Percentiles rank a stretch among this genome's conserved stretches.
Evolutionary conservation across 2,329 filamentous ascomycete species (phyloP).

Genomic region (Cladosporium sp.): DNA sequence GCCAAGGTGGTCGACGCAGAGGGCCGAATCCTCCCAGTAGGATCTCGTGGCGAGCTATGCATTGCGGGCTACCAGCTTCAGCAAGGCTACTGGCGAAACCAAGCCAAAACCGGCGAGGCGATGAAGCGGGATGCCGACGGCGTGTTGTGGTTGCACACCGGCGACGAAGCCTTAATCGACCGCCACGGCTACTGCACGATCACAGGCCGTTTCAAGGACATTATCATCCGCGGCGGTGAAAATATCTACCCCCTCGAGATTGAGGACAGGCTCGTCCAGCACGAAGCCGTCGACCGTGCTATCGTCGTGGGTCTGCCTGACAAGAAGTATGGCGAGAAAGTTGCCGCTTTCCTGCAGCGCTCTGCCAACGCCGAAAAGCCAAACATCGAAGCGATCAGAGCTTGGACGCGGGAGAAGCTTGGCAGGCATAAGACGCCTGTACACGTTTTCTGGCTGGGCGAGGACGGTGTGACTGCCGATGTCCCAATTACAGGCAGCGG

Average conservation of each 20-base stretch:
- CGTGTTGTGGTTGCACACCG: constrained; percentile 65
- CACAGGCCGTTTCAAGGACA: constrained; percentile 36
- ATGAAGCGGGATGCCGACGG: constrained; percentile 46
- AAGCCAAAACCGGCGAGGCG: constrained; percentile 71
- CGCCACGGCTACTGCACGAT: constrained; percentile 43
- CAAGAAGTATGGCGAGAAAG: constrained; percentile 34
- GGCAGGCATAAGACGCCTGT: constrained; percentile 58
- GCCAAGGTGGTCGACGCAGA: constrained; percentile 75
- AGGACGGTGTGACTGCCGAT: constrained; percentile 38
- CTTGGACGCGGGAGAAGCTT: constrained; percentile 41
- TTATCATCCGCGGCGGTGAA: constrained; percentile 59
- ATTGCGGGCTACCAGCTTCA: constrained; percentile 77
- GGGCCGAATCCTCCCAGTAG: constrained; percentile 66
- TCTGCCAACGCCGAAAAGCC: constrained; percentile 26
- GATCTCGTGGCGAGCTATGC: constrained; percentile 70
- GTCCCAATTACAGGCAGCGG: constrained; percentile 47
- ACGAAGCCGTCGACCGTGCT: constrained; percentile 30
- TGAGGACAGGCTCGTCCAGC: constrained; percentile 33
- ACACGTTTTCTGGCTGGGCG: constrained; percentile 75
- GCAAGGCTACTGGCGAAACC: constrained; percentile 64
- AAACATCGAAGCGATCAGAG: constrained; percentile 37
- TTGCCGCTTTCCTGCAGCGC: constrained; percentile 38
- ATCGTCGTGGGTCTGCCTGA: constrained; percentile 35
- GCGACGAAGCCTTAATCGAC: constrained; percentile 56
- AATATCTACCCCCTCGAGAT: constrained; percentile 54